Evolutionary conservation across 2,329 filamentous ascomycete species (phyloP).

Genomic region (Fusarium anthophilum): DNA sequence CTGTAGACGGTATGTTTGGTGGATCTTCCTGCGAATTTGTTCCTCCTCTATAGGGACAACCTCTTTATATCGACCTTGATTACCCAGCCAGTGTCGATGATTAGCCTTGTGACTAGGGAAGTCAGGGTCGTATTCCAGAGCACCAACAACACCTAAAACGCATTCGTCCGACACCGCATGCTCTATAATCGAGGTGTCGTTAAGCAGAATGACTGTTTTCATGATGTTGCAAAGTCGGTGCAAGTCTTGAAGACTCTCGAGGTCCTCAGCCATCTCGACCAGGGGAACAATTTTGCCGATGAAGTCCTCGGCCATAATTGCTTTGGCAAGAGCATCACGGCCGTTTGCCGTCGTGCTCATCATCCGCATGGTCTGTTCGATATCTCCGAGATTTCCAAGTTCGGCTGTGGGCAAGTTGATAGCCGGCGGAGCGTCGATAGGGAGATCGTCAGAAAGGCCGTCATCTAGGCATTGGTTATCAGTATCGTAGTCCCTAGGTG

Average conservation of each 20-base stretch:
- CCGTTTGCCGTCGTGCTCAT: constrained; percentile 79
- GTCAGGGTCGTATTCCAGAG: constrained; percentile 96
- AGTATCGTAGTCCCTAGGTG: not conserved
- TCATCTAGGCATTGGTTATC: constrained; percentile 69
- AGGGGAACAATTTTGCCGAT: constrained; percentile 87
- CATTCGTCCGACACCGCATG: constrained; percentile 90
- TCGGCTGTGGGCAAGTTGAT: constrained; percentile 82
- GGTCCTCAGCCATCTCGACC: constrained; percentile 88
- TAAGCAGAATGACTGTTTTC: constrained; percentile 94
- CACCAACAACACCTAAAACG: constrained; percentile 91
- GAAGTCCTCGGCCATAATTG: constrained; percentile 85
- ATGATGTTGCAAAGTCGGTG: constrained; percentile 97
- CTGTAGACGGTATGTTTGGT: constrained; percentile 93
- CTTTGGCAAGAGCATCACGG: constrained; percentile 87
- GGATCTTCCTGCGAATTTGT: constrained; percentile 86
- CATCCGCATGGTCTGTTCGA: constrained; percentile 84
- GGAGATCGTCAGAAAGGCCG: constrained; percentile 83
- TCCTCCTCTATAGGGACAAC: constrained; percentile 91
- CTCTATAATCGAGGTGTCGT: constrained; percentile 95
- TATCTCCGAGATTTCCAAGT: constrained; percentile 83
- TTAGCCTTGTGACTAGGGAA: constrained; percentile 98
- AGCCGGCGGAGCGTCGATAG: constrained; percentile 75
- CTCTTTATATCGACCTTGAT: constrained; percentile 92
- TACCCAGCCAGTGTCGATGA: constrained; percentile 90
- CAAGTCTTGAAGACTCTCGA: constrained; percentile 86